These are phyloP conservation scores for Gossypium turneri DNA, from an alignment of 345 rosid genomes.

Conservation along the genomic window DNA sequence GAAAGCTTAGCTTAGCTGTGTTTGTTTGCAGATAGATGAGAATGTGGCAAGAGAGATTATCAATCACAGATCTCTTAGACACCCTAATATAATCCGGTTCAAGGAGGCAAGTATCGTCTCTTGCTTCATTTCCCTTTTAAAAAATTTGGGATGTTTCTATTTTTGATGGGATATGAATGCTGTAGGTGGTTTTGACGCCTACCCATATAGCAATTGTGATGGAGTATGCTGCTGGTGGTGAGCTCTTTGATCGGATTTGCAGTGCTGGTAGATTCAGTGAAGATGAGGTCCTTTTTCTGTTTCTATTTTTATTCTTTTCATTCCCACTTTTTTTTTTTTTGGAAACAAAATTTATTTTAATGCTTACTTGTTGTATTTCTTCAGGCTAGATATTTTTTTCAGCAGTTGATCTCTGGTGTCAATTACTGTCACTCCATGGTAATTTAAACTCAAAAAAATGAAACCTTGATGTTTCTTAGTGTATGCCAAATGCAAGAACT, in stretches of 20 bases:
- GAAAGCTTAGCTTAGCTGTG: background rate
- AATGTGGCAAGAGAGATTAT: conserved; percentile 94
- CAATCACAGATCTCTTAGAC: conserved; percentile 87
- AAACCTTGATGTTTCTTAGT: background rate
- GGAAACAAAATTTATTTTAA: background rate
- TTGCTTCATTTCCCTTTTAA: background rate
- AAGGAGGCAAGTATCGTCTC: conserved; percentile 52
- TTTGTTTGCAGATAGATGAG: conserved; percentile 68
- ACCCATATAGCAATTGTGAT: conserved; percentile 87
- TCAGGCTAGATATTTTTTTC: conserved; percentile 93
- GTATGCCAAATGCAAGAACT: background rate
- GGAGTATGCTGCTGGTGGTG: conserved; percentile 96
- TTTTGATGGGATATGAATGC: conserved; percentile 9
- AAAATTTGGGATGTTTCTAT: background rate
- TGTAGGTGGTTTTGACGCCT: conserved; percentile 73
- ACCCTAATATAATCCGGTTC: conserved; percentile 86
- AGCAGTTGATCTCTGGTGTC: conserved; percentile 86
- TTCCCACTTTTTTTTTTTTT: background rate
- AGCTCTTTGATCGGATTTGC: conserved; percentile 84
- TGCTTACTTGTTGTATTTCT: background rate
- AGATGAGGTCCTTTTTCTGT: conserved; percentile 57
- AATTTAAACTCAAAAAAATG: conserved; percentile 11
- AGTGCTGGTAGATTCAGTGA: conserved; percentile 92
- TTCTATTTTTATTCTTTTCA: background rate
- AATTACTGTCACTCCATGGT: conserved; percentile 77